Evolutionary conservation across 345 rosid species (phyloP).

Genomic region (Streptanthus diversifolius): DNA sequence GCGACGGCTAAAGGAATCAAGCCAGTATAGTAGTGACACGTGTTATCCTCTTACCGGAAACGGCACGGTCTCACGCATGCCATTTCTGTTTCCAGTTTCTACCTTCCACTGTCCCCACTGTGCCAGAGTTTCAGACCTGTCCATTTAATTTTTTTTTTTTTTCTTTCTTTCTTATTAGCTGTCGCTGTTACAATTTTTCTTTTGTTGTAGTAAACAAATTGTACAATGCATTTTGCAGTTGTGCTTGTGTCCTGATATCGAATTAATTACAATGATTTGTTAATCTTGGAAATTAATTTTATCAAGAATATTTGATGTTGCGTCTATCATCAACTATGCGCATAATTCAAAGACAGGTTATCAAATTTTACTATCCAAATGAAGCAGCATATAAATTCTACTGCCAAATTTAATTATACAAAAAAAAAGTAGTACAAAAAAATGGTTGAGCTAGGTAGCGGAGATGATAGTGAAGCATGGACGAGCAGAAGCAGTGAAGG

Average conservation of each 20-base stretch:
- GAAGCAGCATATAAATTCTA: too few relatives aligned
- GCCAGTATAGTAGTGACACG: neutral
- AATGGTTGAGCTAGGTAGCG: constrained; percentile 37
- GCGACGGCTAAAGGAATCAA: constrained; percentile 39
- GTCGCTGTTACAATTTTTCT: constrained; percentile 13
- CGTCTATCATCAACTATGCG: neutral
- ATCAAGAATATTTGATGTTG: neutral
- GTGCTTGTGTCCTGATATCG: neutral
- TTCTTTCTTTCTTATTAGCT: neutral
- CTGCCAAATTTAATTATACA: neutral
- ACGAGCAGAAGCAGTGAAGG: constrained; percentile 32
- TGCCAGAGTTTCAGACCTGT: constrained; percentile 24
- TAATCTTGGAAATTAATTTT: neutral
- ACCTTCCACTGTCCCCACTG: constrained; percentile 19
- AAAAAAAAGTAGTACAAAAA: neutral
- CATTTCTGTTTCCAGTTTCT: constrained; percentile 26
- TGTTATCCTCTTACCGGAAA: constrained; percentile 12
- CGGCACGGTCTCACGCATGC: constrained; percentile 30
- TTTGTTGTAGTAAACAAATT: constrained; percentile 20
- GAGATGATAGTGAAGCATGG: constrained; percentile 50
- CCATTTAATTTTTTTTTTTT: neutral
- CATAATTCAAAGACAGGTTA: neutral
- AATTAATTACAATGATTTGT: neutral
- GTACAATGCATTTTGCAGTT: constrained; percentile 26
- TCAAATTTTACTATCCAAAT: too few relatives aligned